Conservation (phyloP, 202 grass and related monocot species). For the Eragrostis tef region DNA sequence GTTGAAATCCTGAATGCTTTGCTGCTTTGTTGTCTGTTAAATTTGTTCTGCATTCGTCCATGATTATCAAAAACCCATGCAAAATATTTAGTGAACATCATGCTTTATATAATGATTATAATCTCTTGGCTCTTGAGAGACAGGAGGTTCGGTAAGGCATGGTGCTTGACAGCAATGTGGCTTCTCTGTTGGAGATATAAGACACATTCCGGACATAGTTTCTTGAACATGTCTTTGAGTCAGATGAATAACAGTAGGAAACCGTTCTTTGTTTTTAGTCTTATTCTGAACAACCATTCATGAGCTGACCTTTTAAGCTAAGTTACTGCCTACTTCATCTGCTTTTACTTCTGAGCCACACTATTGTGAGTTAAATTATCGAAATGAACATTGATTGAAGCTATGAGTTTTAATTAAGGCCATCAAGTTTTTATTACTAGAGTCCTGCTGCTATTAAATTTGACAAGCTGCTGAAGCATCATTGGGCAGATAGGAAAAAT, state of each 20-base stretch:
- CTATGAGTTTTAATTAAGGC: not conserved
- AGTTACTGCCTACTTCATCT: not conserved
- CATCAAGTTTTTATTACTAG: not conserved
- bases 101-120: not conserved
- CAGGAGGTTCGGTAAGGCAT: not conserved
- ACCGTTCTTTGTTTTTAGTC: conserved; percentile 4
- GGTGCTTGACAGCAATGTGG: not conserved
- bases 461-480: conserved; percentile 7
- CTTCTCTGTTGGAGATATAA: conserved; percentile 13
- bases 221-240: not conserved
- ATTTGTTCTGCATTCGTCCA: conserved; percentile 10
- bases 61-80: not conserved
- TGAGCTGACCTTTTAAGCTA: not conserved
- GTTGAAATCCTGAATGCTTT: conserved; percentile 32
- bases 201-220: not conserved
- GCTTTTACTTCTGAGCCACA: not conserved
- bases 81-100: not conserved
- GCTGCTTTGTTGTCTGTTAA: conserved; percentile 28
- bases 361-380: not conserved
- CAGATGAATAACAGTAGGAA: not conserved
- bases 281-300: not conserved
- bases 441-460: conserved; percentile 10
- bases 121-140: not conserved
- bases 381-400: not conserved
- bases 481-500: not conserved